These are phyloP conservation scores for Rubus idaeus DNA, from an alignment of 306 rosid species.

Conservation along the genomic window DNA sequence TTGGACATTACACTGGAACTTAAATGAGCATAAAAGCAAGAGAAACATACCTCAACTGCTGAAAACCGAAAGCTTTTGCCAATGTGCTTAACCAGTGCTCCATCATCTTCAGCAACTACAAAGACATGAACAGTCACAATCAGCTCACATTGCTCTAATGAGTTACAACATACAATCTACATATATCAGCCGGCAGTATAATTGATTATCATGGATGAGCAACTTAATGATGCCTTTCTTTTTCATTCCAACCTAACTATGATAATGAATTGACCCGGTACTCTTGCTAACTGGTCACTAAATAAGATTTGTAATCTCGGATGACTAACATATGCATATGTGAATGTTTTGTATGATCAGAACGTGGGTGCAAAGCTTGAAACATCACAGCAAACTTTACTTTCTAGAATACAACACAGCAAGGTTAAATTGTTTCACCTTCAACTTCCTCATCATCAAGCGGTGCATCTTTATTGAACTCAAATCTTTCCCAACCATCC, in stretches of 20 bases:
- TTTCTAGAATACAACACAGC: background rate
- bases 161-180: background rate
- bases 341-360: too few relatives aligned
- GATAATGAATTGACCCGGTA: background rate
- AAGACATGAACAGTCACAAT: slow-evolving; percentile 16
- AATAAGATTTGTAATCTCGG: background rate
- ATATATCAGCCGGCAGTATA: background rate
- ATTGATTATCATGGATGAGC: background rate
- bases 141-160: slow-evolving; percentile 24
- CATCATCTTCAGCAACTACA: slow-evolving; percentile 89
- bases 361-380: background rate
- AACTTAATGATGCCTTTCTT: background rate
- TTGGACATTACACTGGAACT: slow-evolving; percentile 19
- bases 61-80: slow-evolving; percentile 93
- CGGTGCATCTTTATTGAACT: slow-evolving; percentile 81
- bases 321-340: background rate
- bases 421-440: slow-evolving; percentile 38
- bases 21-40: background rate
- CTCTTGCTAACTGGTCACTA: background rate
- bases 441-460: slow-evolving; percentile 76
- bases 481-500: slow-evolving; percentile 94
- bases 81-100: slow-evolving; percentile 64
- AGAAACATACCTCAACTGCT: slow-evolving; percentile 58
- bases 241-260: background rate
- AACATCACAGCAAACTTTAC: background rate